Evolutionary conservation across 2,329 filamentous ascomycete genomes (phyloP).

Genomic region (Grosmannia huntii): DNA sequence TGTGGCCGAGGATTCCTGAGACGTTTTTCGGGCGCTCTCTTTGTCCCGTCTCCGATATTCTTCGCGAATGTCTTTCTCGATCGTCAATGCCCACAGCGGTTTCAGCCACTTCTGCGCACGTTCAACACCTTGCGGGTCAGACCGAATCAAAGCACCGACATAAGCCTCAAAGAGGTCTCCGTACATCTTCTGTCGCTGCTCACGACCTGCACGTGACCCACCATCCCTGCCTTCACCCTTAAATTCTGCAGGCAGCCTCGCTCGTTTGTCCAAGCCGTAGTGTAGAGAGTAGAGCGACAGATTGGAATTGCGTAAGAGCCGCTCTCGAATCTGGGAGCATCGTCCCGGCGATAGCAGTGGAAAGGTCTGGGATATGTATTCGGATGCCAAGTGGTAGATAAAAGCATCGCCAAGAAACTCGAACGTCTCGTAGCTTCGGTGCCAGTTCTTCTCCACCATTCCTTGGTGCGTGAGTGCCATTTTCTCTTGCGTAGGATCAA

Average conservation of each 20-base stretch:
- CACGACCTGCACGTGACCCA: slow-evolving; percentile 30
- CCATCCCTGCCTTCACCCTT: slow-evolving; percentile 19
- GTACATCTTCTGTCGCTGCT: slow-evolving; percentile 55
- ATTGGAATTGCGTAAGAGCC: slow-evolving; percentile 68
- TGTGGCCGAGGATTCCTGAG: neutral
- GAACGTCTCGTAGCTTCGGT: slow-evolving; percentile 61
- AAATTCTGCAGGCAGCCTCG: slow-evolving; percentile 41
- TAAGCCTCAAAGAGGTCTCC: slow-evolving; percentile 90
- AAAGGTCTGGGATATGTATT: slow-evolving; percentile 61
- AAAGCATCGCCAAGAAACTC: slow-evolving; percentile 83
- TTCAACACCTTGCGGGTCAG: slow-evolving; percentile 49
- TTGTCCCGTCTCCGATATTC: slow-evolving; percentile 22
- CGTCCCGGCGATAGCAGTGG: slow-evolving; percentile 51
- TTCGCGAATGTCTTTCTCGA: slow-evolving; percentile 40
- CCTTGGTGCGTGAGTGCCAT: slow-evolving; percentile 56
- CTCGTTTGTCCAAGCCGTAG: slow-evolving; percentile 58
- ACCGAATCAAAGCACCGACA: slow-evolving; percentile 63
- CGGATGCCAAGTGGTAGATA: slow-evolving; percentile 60
- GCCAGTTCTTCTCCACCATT: slow-evolving; percentile 20
- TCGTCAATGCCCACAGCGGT: slow-evolving; percentile 55
- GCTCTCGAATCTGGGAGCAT: slow-evolving; percentile 64
- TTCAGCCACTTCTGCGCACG: slow-evolving; percentile 59
- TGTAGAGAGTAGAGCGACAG: slow-evolving; percentile 54
- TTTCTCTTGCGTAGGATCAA: slow-evolving; percentile 44
- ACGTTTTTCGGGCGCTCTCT: neutral